phyloP scores from a whole-genome alignment of 1,284 basidiomycete species.

The Pascua sp. region DNA sequence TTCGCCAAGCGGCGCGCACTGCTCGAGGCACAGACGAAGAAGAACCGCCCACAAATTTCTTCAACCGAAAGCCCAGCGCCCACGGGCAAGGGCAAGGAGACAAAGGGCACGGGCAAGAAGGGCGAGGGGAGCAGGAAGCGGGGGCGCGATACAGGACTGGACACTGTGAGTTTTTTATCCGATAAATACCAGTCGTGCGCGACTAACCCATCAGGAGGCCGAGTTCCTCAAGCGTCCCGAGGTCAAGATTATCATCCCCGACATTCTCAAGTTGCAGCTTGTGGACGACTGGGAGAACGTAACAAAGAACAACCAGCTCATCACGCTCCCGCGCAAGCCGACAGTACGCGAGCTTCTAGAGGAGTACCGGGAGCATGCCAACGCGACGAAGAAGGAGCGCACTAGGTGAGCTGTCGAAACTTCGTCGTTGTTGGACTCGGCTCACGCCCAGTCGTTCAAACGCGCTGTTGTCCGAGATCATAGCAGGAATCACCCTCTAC shows the following conservation, averaged over 20 bases:
- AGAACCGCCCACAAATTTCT: conserved; percentile 29
- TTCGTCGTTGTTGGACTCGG: neutral
- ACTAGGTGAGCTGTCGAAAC: conserved; percentile 51
- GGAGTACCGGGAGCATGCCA: conserved; percentile 69
- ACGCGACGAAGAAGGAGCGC: conserved; percentile 53
- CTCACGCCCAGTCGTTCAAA: conserved; percentile 54
- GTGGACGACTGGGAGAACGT: conserved; percentile 99
- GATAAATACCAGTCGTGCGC: neutral
- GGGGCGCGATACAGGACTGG: conserved; percentile 44
- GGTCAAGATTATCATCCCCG: conserved; percentile 85
- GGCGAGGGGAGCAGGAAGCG: conserved; percentile 52
- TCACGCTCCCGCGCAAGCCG: conserved; percentile 77
- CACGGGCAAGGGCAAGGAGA: conserved; percentile 29
- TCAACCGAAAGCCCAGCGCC: conserved; percentile 20
- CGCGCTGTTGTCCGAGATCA: conserved; percentile 67
- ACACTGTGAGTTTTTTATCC: conserved; percentile 34
- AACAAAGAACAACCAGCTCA: conserved; percentile 91
- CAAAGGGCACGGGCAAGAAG: conserved; percentile 46
- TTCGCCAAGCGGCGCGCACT: conserved; percentile 66
- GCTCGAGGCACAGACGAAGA: conserved; percentile 48
- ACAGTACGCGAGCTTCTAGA: conserved; percentile 74
- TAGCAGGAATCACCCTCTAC: conserved; percentile 86
- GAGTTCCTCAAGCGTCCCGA: conserved; percentile 70
- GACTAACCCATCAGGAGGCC: conserved; percentile 45
- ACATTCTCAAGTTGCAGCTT: conserved; percentile 78